Conservation (phyloP, 345 rosid species). For the Acer yangbiense region DNA sequence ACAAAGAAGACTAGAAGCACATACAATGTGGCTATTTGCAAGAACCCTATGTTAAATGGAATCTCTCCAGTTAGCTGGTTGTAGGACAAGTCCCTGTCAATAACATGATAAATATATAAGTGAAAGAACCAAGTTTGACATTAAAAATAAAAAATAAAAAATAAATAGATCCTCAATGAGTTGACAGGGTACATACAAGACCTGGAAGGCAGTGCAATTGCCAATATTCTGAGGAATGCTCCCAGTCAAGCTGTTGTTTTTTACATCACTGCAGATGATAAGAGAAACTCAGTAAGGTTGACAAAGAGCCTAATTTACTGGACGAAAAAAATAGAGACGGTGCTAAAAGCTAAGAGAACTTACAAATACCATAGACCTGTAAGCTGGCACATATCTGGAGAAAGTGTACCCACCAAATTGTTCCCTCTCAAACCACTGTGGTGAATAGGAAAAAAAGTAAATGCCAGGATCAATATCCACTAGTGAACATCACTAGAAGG, state of each 20-base stretch:
- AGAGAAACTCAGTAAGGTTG: conserved; percentile 14
- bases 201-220: conserved; percentile 98
- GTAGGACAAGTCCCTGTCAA: conserved; percentile 88
- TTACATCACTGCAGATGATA: conserved; percentile 64
- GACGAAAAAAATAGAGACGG: neutral
- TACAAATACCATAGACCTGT: conserved; percentile 98
- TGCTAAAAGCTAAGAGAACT: conserved; percentile 38
- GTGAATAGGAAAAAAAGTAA: neutral
- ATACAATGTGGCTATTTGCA: conserved; percentile 98
- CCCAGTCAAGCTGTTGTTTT: conserved; percentile 94
- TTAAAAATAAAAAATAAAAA: conserved; percentile 15
- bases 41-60: conserved; percentile 95
- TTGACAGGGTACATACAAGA: conserved; percentile 70
- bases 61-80: conserved; percentile 87
- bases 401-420: conserved; percentile 83
- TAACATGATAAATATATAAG: conserved; percentile 8
- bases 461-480: neutral
- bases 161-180: conserved; percentile 1
- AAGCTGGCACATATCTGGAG: conserved; percentile 92
- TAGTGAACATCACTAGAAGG: neutral
- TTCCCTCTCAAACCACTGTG: conserved; percentile 88
- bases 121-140: neutral
- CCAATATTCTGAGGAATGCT: conserved; percentile 88
- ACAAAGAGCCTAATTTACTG: neutral
- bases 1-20: conserved; percentile 20